phyloP scores from a whole-genome alignment of 2,329 filamentous ascomycete species.

The Aspergillus novoparasiticus region DNA sequence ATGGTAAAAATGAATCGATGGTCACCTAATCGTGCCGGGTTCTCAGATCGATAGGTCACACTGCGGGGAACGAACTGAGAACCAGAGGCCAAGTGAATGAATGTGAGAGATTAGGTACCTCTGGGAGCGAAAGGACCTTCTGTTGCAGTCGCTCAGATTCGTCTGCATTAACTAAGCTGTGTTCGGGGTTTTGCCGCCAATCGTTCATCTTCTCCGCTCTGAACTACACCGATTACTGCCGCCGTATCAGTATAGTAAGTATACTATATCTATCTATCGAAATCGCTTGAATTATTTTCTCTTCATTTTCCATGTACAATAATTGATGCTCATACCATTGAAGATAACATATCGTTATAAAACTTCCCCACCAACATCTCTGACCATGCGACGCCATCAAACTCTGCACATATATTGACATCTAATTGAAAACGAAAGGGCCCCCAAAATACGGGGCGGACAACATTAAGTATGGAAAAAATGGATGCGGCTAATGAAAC shows the following conservation, averaged over 20 bases:
- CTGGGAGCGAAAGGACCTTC: constrained; percentile 21
- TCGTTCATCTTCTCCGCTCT: constrained; percentile 6
- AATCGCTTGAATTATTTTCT: not conserved
- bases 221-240: not conserved
- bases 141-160: constrained; percentile 37
- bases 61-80: constrained; percentile 9
- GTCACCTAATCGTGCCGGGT: not conserved
- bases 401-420: constrained; percentile 15
- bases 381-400: constrained; percentile 20
- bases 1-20: not conserved
- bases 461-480: constrained; percentile 14
- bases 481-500: constrained; percentile 2
- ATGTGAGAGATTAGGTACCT: not conserved
- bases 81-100: constrained; percentile 9
- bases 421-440: constrained; percentile 16
- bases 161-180: constrained; percentile 25
- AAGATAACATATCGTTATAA: not conserved
- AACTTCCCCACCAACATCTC: constrained; percentile 4
- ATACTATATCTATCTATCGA: too few relatives aligned
- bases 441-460: constrained; percentile 7
- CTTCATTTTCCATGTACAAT: not conserved
- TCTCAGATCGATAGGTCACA: constrained; percentile 7
- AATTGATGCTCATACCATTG: not conserved
- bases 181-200: constrained; percentile 6
- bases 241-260: not conserved